Conservation (phyloP, 495 filamentous ascomycete species). For the Neurospora sp. region DNA sequence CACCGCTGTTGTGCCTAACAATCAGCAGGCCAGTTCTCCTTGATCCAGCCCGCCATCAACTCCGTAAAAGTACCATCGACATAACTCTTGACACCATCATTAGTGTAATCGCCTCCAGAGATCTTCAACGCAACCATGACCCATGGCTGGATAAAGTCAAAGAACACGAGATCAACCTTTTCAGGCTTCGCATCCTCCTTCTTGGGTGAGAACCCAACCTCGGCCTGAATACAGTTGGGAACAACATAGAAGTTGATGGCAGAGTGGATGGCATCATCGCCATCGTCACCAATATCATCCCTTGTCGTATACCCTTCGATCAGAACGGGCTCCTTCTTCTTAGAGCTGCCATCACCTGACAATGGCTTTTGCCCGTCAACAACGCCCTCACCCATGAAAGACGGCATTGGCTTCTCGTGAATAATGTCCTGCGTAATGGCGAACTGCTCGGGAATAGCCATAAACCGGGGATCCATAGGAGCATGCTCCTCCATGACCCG, state of each 20-base stretch:
- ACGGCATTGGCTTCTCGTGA: slow-evolving; percentile 1
- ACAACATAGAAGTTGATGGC: slow-evolving; percentile 63
- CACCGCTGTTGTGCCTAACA: slow-evolving; percentile 20
- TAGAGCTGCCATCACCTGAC: background rate
- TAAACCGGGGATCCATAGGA: slow-evolving; percentile 21
- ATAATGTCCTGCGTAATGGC: slow-evolving; percentile 17
- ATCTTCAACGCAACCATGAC: slow-evolving; percentile 62
- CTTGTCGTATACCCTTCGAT: slow-evolving; percentile 78
- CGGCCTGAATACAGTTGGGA: slow-evolving; percentile 70
- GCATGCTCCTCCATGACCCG: slow-evolving; percentile 34
- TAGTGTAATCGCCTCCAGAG: slow-evolving; percentile 48
- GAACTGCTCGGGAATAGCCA: slow-evolving; percentile 32
- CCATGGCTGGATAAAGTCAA: slow-evolving; percentile 81
- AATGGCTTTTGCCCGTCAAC: slow-evolving; percentile 18
- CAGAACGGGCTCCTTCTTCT: slow-evolving; percentile 29
- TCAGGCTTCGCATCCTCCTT: slow-evolving; percentile 42
- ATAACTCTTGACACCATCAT: slow-evolving; percentile 52
- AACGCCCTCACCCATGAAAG: background rate
- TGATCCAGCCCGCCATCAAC: slow-evolving; percentile 67
- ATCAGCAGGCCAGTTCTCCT: slow-evolving; percentile 58
- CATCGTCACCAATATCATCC: slow-evolving; percentile 76
- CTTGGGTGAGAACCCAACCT: slow-evolving; percentile 42
- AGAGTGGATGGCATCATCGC: slow-evolving; percentile 81
- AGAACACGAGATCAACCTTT: slow-evolving; percentile 75
- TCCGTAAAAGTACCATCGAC: slow-evolving; percentile 62